A percentile compares a stretch with the other conserved stretches of the same genome.
Conservation (phyloP, 768 basidiomycete genomes). For the Rhodotorula sphaerocarpa region DNA sequence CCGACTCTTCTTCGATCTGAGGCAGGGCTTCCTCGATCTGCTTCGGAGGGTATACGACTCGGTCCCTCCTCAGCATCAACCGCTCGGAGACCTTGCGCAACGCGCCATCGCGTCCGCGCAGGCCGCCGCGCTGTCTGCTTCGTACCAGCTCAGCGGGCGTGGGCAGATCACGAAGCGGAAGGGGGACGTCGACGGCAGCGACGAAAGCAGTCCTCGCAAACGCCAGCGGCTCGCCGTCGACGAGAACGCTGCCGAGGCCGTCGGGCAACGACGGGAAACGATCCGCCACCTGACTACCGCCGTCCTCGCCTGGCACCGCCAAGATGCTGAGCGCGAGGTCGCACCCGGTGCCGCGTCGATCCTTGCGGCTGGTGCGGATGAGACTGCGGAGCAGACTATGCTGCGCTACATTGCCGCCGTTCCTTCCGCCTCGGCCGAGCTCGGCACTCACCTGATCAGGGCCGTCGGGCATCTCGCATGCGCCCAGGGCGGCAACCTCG, state of each 20-base stretch:
- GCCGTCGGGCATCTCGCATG: constrained; percentile 22
- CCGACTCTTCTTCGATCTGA: too few relatives aligned
- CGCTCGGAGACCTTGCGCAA: too few relatives aligned
- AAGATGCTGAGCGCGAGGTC: background rate
- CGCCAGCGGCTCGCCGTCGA: constrained; percentile 3
- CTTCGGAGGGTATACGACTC: too few relatives aligned
- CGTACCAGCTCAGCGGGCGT: too few relatives aligned
- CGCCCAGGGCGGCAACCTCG: constrained; percentile 16
- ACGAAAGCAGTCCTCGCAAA: constrained; percentile 3
- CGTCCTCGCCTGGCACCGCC: too few relatives aligned
- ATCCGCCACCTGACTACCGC: too few relatives aligned
- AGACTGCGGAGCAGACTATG: constrained; percentile 6
- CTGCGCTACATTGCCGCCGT: background rate
- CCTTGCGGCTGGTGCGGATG: constrained; percentile 1
- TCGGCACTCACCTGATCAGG: background rate
- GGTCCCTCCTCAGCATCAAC: too few relatives aligned
- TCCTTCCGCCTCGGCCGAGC: background rate
- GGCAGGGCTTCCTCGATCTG: too few relatives aligned
- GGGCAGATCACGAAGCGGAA: too few relatives aligned
- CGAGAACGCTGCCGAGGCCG: background rate
- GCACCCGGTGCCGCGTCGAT: background rate
- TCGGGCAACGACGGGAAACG: background rate
- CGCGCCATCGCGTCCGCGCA: too few relatives aligned
- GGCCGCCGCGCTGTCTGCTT: too few relatives aligned
- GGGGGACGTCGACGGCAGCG: too few relatives aligned